These are phyloP conservation scores for Bidens hawaiensis DNA, from an alignment of 140 eudicot species.

Conservation along the genomic window DNA sequence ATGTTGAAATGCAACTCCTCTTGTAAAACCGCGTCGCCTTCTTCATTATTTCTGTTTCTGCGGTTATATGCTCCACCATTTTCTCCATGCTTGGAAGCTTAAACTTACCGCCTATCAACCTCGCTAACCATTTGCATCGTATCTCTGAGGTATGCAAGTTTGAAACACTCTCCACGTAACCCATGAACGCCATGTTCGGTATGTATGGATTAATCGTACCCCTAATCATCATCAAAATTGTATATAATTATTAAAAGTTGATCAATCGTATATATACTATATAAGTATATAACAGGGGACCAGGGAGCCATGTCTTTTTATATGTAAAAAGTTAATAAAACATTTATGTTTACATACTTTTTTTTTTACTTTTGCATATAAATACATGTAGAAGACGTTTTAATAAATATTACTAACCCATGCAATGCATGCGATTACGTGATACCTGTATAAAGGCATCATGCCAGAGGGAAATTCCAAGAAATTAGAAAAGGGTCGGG, in stretches of 20 bases:
- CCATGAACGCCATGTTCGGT: constrained; percentile 92
- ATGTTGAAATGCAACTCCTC: constrained; percentile 94
- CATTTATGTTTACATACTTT: too few relatives aligned
- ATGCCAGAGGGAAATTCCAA: constrained; percentile 65
- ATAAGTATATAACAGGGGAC: too few relatives aligned
- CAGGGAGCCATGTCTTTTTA: too few relatives aligned
- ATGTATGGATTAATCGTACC: constrained; percentile 87
- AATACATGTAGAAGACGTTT: too few relatives aligned
- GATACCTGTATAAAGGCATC: constrained; percentile 69
- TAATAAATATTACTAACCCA: too few relatives aligned
- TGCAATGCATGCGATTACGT: too few relatives aligned
- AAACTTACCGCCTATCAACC: constrained; percentile 56
- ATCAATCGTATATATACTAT: too few relatives aligned
- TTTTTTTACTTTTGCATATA: too few relatives aligned
- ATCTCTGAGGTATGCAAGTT: constrained; percentile 93
- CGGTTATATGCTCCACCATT: constrained; percentile 60
- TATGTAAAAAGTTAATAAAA: too few relatives aligned
- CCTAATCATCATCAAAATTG: constrained; percentile 25
- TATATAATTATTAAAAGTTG: background rate
- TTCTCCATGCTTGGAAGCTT: constrained; percentile 72
- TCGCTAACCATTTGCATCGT: constrained; percentile 83
- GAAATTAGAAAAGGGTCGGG: constrained; percentile 64
- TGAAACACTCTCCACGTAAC: constrained; percentile 87
- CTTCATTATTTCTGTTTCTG: constrained; percentile 79
- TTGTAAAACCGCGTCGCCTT: constrained; percentile 81